Evolutionary conservation across 75 land plant species (phyloP), one percentile per base, ranked within the genome.

Genomic region (Pinus taeda): DNA sequence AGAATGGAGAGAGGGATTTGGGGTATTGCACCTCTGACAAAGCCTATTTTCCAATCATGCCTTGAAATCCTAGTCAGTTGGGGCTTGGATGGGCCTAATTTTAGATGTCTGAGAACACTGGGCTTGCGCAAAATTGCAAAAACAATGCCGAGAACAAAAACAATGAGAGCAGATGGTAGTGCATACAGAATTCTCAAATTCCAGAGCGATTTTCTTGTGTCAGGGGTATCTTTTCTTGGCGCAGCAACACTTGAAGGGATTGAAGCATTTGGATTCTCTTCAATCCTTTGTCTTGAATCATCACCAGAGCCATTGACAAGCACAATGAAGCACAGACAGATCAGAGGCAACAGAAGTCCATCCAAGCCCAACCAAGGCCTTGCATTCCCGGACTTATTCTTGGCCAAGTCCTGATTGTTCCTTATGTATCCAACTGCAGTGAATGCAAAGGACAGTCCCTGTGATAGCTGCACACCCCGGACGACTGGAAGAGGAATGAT

Each of bases 1-100:
- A 95, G 78, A 4, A 97, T 75, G 1, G 99, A 89, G 21, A 97
- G 86, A 11, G 98, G 99, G 0, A 95, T 83, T 79, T 95, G 99
- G 6, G 98, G 95, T 26, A 97, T 79, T n/a, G 98, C 88, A 17
- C 86, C 98, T 75, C 86, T 89, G 15, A 92, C 36, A 74, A 97
- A 97, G 75, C 98, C 91, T 55, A 79, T 79, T 26, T 83, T 85
- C 95, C 92, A 92, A 21, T 87, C 83, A 12, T 84, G 75, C 71
- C 67, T 74, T 0, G 93, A 74, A 13, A 94, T 90, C 67, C 74
- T 77, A 56, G 84, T 77, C 12, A 90, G 42, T 0, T 73, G 30
- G 15, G 84, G 76, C 8, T 60, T 60, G 11, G 89, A 79, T 20
- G 97, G 97, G 6, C 95, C 95, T 29, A 88, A 70, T 26, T 70